phyloP scores from a whole-genome alignment of 306 rosid genomes.

The Chamaecrista fasciculata region DNA sequence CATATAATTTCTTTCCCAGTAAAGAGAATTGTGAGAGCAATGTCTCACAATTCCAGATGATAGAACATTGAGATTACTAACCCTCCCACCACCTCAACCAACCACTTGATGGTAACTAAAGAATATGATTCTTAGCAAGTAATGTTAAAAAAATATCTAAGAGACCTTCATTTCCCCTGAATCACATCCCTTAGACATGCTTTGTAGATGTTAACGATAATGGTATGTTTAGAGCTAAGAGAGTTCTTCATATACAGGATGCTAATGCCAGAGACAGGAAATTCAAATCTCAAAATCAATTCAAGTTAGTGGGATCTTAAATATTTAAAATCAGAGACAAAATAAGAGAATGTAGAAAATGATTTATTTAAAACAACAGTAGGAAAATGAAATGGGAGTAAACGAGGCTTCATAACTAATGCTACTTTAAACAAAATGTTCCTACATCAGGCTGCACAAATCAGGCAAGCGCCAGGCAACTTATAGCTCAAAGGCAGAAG shows the following conservation, averaged over 20 bases:
- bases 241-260: not conserved
- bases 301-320: not conserved
- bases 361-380: not conserved
- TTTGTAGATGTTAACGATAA: not conserved
- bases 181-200: not conserved
- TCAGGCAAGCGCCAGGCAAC: constrained; percentile 5
- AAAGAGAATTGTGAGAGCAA: too few species aligned
- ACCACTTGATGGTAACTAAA: too few species aligned
- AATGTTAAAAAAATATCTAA: constrained; percentile 1
- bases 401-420: not conserved
- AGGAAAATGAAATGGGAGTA: not conserved
- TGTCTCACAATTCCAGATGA: too few species aligned
- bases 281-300: not conserved
- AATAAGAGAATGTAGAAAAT: not conserved
- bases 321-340: not conserved
- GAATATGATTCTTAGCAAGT: not conserved
- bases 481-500: not conserved
- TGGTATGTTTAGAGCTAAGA: not conserved
- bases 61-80: too few species aligned
- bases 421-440: not conserved
- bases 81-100: too few species aligned
- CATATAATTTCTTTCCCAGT: too few species aligned
- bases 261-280: not conserved
- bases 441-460: not conserved
- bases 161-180: not conserved